Evolutionary conservation across 2,329 filamentous ascomycete genomes (phyloP), one percentile per base, ranked within the genome.

Genomic region (Aspergillus sp.): DNA sequence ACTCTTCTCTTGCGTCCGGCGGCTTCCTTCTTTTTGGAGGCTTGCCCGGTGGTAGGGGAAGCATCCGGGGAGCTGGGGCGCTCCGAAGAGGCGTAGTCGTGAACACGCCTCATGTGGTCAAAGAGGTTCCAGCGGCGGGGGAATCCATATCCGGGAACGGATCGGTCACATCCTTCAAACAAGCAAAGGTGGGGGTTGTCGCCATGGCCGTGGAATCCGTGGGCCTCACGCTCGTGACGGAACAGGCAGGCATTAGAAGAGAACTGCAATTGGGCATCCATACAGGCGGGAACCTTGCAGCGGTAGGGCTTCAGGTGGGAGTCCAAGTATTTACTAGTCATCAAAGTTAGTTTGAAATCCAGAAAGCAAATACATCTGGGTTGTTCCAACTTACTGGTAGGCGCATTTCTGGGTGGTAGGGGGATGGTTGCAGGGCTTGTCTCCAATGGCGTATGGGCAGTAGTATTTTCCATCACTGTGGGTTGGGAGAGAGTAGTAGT

Each of bases 361-460:
- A 16, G 10, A 18, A 42, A 46, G 6, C 11, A 2, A 47, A 61
- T 67, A 61, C 63, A 53, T n/a, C 11, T 4, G 11, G n/a, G 5
- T 36, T 12, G 32, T 14, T 16, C 10, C 7, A 22, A 80, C 91
- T 85, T 89, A 96, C 93, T 97, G 93, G 75, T 97, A 98, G 80
- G 96, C 96, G 87, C 94, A 97, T 86, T 97, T 97, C 69, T 98
- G 90, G 81, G 96, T 95, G 73, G 96, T 95, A 46, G 93, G 87
- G 80, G 91, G 90, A 86, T 97, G 94, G 77, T 86, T 90, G 85
- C 94, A 98, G 71, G 87, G 83, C 54, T 84, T 80, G 58, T 82
- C 80, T 68, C 87, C 89, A 56, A 67, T 69, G 75, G 90, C 87
- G 83, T 90, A 95, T 6, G 94, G 94, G 83, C 94, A 98, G 80